Evolutionary conservation across 768 basidiomycete genomes (phyloP).

Genomic region (Suillus subaureus): DNA sequence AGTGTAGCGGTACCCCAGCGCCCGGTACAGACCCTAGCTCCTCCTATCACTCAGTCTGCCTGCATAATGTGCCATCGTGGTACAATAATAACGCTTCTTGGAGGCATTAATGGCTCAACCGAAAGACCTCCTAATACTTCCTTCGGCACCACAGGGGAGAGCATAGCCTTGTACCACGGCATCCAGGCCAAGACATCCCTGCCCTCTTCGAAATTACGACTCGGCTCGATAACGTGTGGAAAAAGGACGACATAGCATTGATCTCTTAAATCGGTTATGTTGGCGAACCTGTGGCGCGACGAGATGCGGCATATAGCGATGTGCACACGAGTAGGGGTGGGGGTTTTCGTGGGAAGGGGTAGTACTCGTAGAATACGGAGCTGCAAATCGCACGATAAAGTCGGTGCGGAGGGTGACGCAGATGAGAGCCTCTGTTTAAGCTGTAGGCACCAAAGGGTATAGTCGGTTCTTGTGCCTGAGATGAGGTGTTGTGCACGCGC

Average conservation of each 20-base stretch:
- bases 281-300: slow-evolving; percentile 20
- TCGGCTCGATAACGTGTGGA: slow-evolving; percentile 22
- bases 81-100: slow-evolving; percentile 30
- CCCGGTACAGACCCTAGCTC: background rate
- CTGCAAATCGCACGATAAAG: slow-evolving; percentile 41
- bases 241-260: slow-evolving; percentile 40
- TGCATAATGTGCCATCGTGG: slow-evolving; percentile 29
- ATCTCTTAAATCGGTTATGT: slow-evolving; percentile 19
- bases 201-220: slow-evolving; percentile 42
- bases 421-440: slow-evolving; percentile 39
- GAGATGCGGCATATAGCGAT: slow-evolving; percentile 46
- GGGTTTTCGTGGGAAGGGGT: slow-evolving; percentile 32
- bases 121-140: slow-evolving; percentile 21
- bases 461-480: slow-evolving; percentile 45
- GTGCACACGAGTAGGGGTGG: slow-evolving; percentile 31
- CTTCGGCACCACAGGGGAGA: slow-evolving; percentile 20
- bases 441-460: slow-evolving; percentile 56
- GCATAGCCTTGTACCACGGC: slow-evolving; percentile 49
- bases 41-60: background rate
- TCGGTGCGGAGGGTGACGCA: slow-evolving; percentile 22
- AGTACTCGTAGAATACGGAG: slow-evolving; percentile 47
- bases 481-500: slow-evolving; percentile 48
- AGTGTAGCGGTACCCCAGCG: background rate
- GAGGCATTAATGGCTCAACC: slow-evolving; percentile 30
- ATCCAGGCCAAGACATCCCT: slow-evolving; percentile 47